phyloP scores from a whole-genome alignment of 768 basidiomycete genomes.

The Boletus eberwhitei region DNA sequence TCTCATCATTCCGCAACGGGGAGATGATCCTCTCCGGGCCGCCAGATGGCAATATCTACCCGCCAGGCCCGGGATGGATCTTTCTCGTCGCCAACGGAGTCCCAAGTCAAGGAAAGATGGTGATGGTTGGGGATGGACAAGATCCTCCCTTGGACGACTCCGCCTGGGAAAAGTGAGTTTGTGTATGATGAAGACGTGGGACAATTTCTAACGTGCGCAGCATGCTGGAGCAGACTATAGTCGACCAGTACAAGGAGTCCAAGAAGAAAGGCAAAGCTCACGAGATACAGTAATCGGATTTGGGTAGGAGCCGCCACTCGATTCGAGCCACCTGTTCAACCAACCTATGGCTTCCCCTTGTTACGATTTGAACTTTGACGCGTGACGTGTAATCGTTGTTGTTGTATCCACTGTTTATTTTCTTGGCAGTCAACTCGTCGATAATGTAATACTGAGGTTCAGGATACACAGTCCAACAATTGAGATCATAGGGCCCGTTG shows the following conservation, averaged over 20 bases:
- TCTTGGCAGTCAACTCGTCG: slow-evolving; percentile 4
- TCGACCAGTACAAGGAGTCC: slow-evolving; percentile 48
- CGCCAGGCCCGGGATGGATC: slow-evolving; percentile 80
- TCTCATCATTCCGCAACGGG: slow-evolving; percentile 39
- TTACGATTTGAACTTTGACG: not conserved
- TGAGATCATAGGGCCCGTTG: slow-evolving; percentile 72
- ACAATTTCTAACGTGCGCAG: slow-evolving; percentile 30
- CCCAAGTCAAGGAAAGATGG: slow-evolving; percentile 57
- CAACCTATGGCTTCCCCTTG: not conserved
- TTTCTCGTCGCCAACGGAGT: slow-evolving; percentile 64
- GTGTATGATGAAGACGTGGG: not conserved
- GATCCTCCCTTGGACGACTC: slow-evolving; percentile 55
- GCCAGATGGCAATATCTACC: slow-evolving; percentile 61
- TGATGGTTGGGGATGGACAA: slow-evolving; percentile 68
- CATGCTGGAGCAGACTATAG: slow-evolving; percentile 44
- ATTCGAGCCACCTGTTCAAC: not conserved
- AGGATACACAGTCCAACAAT: slow-evolving; percentile 7
- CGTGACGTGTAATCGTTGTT: not conserved
- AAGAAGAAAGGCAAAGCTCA: slow-evolving; percentile 29
- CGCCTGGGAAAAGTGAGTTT: slow-evolving; percentile 57
- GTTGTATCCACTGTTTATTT: slow-evolving; percentile 1
- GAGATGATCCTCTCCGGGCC: slow-evolving; percentile 61
- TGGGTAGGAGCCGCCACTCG: slow-evolving; percentile 4
- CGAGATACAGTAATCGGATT: slow-evolving; percentile 5
- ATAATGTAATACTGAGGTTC: slow-evolving; percentile 5